phyloP scores from a whole-genome alignment of 78 protist species.

The Dictyostelium intermedium region DNA sequence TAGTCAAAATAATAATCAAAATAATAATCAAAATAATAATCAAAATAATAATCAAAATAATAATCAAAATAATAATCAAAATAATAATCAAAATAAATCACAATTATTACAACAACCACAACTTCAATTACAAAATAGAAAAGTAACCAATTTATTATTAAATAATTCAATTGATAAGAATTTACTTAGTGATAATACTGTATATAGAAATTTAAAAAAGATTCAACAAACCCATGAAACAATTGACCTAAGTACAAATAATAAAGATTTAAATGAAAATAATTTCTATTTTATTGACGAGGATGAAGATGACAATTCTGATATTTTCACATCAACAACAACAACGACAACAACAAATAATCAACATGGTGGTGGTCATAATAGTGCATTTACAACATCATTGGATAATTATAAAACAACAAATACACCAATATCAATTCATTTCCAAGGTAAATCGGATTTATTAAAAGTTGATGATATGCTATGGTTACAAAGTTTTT shows the following conservation, averaged over 20 bases:
- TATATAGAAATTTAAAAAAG: slow-evolving; percentile 21
- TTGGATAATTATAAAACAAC: slow-evolving; percentile 12
- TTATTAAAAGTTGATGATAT: slow-evolving; percentile 20
- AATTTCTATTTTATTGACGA: slow-evolving; percentile 3
- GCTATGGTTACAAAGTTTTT: slow-evolving; percentile 57
- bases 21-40: neutral
- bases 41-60: neutral
- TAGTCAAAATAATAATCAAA: neutral
- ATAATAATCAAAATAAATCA: neutral
- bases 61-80: neutral
- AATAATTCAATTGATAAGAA: slow-evolving; percentile 15
- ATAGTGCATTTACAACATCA: neutral
- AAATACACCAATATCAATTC: slow-evolving; percentile 7
- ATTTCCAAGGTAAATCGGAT: slow-evolving; percentile 29
- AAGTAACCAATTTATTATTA: neutral
- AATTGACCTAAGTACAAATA: neutral
- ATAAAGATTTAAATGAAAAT: slow-evolving; percentile 12
- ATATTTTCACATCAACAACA: neutral
- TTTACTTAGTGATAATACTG: slow-evolving; percentile 10
- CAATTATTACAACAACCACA: neutral
- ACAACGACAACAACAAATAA: neutral
- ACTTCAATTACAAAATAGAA: neutral
- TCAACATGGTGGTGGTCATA: neutral
- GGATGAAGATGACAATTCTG: neutral
- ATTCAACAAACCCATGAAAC: slow-evolving; percentile 9